Conservation (phyloP, 176 grass and related monocot genomes). For the Dactylis glomerata region DNA sequence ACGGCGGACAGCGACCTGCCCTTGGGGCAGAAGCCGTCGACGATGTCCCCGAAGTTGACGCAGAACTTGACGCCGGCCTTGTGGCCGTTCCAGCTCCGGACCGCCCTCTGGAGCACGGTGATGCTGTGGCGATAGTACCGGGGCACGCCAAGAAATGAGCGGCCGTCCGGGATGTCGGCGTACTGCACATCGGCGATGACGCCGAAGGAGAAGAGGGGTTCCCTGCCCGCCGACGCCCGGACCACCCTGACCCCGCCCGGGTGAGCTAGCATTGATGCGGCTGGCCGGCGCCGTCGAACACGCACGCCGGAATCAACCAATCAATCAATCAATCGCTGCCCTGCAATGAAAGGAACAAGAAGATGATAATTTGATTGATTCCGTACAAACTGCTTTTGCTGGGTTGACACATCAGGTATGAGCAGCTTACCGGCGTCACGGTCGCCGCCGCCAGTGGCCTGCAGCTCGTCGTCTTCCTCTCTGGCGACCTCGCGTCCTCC, state of each 20-base stretch:
- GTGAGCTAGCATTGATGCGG: slow-evolving; percentile 24
- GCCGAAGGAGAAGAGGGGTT: slow-evolving; percentile 74
- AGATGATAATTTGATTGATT: not conserved
- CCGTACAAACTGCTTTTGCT: not conserved
- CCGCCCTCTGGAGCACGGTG: slow-evolving; percentile 61
- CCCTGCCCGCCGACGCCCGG: not conserved
- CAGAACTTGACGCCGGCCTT: slow-evolving; percentile 44
- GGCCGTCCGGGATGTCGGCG: slow-evolving; percentile 79
- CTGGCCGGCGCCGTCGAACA: not conserved
- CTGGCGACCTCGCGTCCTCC: not conserved
- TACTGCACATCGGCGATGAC: slow-evolving; percentile 82
- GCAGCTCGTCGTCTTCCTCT: not conserved
- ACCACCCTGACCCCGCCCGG: not conserved
- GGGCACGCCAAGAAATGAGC: slow-evolving; percentile 64
- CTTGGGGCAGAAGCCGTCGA: slow-evolving; percentile 78
- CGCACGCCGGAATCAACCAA: not conserved
- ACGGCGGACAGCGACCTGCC: slow-evolving; percentile 34
- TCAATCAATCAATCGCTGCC: not conserved
- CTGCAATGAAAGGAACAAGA: not conserved
- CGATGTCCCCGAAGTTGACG: slow-evolving; percentile 81
- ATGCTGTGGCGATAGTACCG: slow-evolving; percentile 85
- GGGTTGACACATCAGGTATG: not conserved
- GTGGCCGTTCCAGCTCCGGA: slow-evolving; percentile 58
- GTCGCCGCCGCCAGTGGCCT: not conserved
- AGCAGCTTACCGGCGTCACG: not conserved